Evolutionary conservation across 257 asterid genomes (phyloP), one percentile per base, ranked within the genome.

Genomic region (Solanum neorickii): DNA sequence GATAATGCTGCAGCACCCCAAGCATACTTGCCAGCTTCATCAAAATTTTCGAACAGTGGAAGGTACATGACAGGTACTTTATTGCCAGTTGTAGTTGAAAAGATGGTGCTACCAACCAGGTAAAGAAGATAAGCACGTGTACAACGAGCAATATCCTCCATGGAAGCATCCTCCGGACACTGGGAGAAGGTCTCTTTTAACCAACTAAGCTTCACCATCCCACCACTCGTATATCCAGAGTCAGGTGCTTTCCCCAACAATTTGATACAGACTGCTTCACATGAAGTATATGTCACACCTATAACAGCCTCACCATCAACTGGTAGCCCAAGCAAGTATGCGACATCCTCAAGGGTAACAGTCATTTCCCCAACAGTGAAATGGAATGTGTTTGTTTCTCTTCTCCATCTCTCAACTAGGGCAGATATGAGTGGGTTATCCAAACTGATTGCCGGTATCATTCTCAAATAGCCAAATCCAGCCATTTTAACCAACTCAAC

Each of bases 1-100:
- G 99, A 93, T 86, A 97, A 88, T 3, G 99, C 94, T 20, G 96
- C 98, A 27, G 99, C 98, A 82, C 99, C 99, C 99, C 99, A 97
- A 12, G 99, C 99, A 88, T 95, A 97, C 83, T 91, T 95, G 87
- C 98, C 99, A 72, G 98, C 96, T 83, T 91, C 98, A 52, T 95
- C 96, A 87, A 97, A 97, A 91, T 94, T 88, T 91, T 94, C 99
- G 86, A 96, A 94, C 88, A 97, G 93, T 6, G 99, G 99, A 76
- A 97, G 98, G 92, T 96, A 95, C 99, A 96, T 96, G 56, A 96
- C 98, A 5, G 98, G 99, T 82, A 97, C 99, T 89, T 97, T 97
- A 83, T 96, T 97, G 77, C 99, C 99, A 18, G 99, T 97, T 41
- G 99, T 97, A 83, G 99, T 97, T 39, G 99, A 96, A 93, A 95